Base-by-base conservation (phyloP, 2,329 filamentous ascomycete species). In the Aspergillus sp. region DNA sequence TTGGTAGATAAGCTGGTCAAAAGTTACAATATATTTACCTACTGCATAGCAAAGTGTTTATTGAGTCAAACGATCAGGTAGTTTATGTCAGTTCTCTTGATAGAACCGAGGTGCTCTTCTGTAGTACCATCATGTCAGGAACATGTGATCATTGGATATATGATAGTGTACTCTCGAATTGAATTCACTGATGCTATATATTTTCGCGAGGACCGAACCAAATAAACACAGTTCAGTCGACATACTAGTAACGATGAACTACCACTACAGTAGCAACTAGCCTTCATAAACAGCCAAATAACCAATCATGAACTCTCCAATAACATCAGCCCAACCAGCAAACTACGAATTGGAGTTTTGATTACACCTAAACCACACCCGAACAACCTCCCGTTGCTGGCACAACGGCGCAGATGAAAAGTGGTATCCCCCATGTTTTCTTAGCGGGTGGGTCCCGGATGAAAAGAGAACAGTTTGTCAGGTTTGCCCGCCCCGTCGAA, bases 351-450 rank as follows among this genome's bases (percentile, higher is more conserved):
- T 2, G 4, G 10, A 13, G 10, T 13, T 5, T 36, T 36, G 5
- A 36, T 13, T 5, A 36, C 32, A 36, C 32, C 32, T 13, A 13
- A 44, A 44, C 19, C 3, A 23, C 41, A 36, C 32, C 32, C 4
- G 32, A 44, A 44, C 8, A 10, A 21, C 19, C 8, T 21, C 2
- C 41, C 41, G 32, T 36, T 36, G 32, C 32, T 36, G 32, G 32
- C 32, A 36, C 32, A 36, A 36, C 32, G 11, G 32, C 23, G 25
- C 10, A 42, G 58, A 19, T 48, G 47, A 36, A 11, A 44, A 17
- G 17, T 19, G 41, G 41, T 7, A 56, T 48, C 63, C 62, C 61
- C 61, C 63, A 61, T 63, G 50, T 64, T 50, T 49, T 4, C 30
- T 30, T 50, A 32, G 47, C 17, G n/a, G 27, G 63, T 63, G 63